Conservation (phyloP, 202 grass and related monocot species). For the Sporobolus alterniflorus region DNA sequence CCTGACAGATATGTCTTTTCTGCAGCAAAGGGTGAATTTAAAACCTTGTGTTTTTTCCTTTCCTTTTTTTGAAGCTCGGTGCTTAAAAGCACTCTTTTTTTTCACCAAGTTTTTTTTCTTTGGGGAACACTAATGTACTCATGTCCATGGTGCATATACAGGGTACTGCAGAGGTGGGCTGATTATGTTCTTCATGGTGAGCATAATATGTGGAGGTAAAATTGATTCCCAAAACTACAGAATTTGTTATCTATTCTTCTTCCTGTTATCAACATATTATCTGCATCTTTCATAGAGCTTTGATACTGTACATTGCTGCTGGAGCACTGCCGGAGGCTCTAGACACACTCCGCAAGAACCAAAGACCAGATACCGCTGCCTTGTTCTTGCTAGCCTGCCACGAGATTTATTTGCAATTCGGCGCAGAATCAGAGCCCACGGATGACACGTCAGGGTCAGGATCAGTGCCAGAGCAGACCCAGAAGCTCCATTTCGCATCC, state of each 20-base stretch:
- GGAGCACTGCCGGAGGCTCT: conserved; percentile 92
- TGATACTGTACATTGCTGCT: conserved; percentile 88
- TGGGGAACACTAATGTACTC: background rate
- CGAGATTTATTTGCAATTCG: conserved; percentile 71
- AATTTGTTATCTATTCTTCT: conserved; percentile 13
- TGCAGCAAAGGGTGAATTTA: conserved; percentile 5
- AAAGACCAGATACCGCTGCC: conserved; percentile 83
- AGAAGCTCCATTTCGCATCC: conserved; percentile 70
- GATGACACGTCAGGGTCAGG: conserved; percentile 22
- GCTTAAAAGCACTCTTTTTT: background rate
- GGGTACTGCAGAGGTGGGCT: conserved; percentile 93
- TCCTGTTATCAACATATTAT: conserved; percentile 20
- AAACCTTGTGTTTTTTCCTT: background rate
- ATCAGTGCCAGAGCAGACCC: conserved; percentile 16
- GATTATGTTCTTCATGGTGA: conserved; percentile 87
- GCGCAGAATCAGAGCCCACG: background rate
- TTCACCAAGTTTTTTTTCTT: background rate
- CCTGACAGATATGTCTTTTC: conserved; percentile 16
- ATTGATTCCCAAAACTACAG: background rate
- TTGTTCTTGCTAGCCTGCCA: conserved; percentile 97
- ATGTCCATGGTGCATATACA: conserved; percentile 22
- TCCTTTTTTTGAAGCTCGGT: conserved; percentile 1
- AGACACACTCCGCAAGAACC: conserved; percentile 73
- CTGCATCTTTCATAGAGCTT: conserved; percentile 56
- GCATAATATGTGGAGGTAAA: conserved; percentile 99